phyloP scores from a whole-genome alignment of 148 eudicot genomes.

The Mesembryanthemum crystallinum region DNA sequence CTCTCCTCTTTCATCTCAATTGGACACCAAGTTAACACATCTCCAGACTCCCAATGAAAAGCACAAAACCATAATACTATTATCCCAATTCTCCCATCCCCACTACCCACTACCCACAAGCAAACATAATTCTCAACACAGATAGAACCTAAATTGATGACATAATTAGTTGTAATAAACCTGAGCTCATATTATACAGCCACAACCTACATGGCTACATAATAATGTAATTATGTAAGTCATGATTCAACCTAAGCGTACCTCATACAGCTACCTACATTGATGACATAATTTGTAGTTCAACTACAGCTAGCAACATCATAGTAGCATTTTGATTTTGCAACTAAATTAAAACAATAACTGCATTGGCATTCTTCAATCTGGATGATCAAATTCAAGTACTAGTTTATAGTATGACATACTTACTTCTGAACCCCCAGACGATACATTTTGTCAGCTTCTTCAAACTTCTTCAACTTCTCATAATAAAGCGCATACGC shows the following conservation, averaged over 20 bases:
- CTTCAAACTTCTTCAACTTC: slow-evolving; percentile 80
- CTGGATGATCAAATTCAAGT: not conserved
- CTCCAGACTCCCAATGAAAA: not conserved
- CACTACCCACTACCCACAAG: not conserved
- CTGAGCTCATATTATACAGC: not conserved
- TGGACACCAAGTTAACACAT: not conserved
- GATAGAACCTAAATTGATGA: not conserved
- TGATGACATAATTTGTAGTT: not conserved
- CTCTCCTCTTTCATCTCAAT: too few relatives aligned
- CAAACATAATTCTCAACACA: not conserved
- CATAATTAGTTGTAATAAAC: not conserved
- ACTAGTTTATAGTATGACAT: not conserved
- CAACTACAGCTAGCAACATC: not conserved
- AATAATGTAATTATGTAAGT: too few relatives aligned
- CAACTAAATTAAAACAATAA: not conserved
- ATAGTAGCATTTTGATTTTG: not conserved
- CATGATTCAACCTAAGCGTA: not conserved
- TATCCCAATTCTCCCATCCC: not conserved
- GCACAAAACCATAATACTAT: not conserved
- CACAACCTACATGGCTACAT: not conserved
- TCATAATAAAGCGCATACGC: slow-evolving; percentile 94
- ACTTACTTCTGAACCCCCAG: slow-evolving; percentile 86
- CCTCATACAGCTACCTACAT: not conserved
- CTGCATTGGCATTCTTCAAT: not conserved
- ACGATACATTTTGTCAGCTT: slow-evolving; percentile 78